phyloP scores from a whole-genome alignment of 305 asterid species.

The Fraxinus sp. region DNA sequence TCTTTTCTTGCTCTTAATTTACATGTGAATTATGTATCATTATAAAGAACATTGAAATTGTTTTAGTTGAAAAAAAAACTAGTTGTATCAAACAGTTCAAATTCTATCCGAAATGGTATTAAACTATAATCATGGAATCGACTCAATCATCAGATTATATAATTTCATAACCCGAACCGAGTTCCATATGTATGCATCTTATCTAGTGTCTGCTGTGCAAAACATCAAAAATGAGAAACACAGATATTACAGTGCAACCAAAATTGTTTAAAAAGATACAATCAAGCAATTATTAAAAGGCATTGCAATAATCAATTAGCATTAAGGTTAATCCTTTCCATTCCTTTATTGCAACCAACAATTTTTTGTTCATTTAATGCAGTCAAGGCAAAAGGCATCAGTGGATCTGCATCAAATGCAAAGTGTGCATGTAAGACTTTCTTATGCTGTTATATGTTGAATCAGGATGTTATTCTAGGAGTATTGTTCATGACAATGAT shows the following conservation, averaged over 20 bases:
- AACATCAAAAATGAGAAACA: not conserved
- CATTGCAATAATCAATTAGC: not conserved
- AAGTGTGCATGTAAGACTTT: constrained; percentile 64
- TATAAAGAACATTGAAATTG: not conserved
- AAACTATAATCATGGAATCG: not conserved
- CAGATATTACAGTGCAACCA: not conserved
- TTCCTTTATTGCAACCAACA: not conserved
- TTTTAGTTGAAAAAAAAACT: not conserved
- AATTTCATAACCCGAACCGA: not conserved
- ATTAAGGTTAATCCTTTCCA: not conserved
- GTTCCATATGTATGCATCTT: not conserved
- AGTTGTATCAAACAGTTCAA: not conserved
- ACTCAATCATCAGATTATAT: not conserved
- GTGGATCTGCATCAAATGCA: constrained; percentile 83
- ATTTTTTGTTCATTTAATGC: constrained; percentile 32
- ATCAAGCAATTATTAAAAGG: not conserved
- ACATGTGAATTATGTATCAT: not conserved
- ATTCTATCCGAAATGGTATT: not conserved
- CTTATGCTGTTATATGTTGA: constrained; percentile 17
- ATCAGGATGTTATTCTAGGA: not conserved
- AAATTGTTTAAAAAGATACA: not conserved
- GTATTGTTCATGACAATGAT: constrained; percentile 9
- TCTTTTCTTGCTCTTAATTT: not conserved
- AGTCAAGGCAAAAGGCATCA: constrained; percentile 87
- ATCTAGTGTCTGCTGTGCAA: not conserved